These are phyloP conservation scores for Pythium inflatum DNA, from an alignment of 352 stramenopile genomes.

Conservation along the genomic window DNA sequence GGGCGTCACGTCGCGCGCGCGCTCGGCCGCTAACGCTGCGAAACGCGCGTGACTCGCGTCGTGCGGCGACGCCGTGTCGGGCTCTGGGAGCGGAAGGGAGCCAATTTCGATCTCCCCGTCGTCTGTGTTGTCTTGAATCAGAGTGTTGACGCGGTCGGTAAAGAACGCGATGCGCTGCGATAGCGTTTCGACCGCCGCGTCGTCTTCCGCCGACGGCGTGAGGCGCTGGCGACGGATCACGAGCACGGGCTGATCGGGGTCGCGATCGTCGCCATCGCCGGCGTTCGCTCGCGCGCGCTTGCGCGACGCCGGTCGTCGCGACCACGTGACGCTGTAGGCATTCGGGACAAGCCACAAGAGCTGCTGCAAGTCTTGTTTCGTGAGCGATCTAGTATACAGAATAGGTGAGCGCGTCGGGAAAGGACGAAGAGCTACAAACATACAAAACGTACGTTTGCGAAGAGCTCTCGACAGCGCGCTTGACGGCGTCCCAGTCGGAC, in stretches of 20 bases:
- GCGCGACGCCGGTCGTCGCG: slow-evolving; percentile 12
- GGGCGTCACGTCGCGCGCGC: slow-evolving; percentile 19
- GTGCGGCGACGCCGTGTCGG: slow-evolving; percentile 22
- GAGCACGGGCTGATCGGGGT: slow-evolving; percentile 46
- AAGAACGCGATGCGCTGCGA: slow-evolving; percentile 57
- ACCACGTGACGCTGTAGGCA: slow-evolving; percentile 53
- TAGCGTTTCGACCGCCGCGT: slow-evolving; percentile 38
- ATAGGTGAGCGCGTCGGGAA: not conserved
- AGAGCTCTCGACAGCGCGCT: slow-evolving; percentile 71
- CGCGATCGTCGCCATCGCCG: slow-evolving; percentile 39
- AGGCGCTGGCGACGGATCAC: slow-evolving; percentile 60
- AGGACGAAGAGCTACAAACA: not conserved
- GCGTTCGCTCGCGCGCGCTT: slow-evolving; percentile 16
- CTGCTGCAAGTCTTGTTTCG: slow-evolving; percentile 56
- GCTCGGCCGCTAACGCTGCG: slow-evolving; percentile 20
- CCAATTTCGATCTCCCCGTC: slow-evolving; percentile 18
- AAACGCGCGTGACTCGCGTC: slow-evolving; percentile 16
- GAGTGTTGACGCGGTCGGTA: slow-evolving; percentile 38
- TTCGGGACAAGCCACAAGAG: slow-evolving; percentile 56
- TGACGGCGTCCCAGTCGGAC: slow-evolving; percentile 61
- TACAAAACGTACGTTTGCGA: slow-evolving; percentile 46
- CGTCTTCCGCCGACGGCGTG: not conserved
- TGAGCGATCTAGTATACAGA: slow-evolving; percentile 41
- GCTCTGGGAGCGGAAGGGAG: slow-evolving; percentile 24
- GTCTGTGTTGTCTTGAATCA: slow-evolving; percentile 21